Conservation (phyloP, 371 early-diverging fungal genomes). For the Massospora cicadina region DNA sequence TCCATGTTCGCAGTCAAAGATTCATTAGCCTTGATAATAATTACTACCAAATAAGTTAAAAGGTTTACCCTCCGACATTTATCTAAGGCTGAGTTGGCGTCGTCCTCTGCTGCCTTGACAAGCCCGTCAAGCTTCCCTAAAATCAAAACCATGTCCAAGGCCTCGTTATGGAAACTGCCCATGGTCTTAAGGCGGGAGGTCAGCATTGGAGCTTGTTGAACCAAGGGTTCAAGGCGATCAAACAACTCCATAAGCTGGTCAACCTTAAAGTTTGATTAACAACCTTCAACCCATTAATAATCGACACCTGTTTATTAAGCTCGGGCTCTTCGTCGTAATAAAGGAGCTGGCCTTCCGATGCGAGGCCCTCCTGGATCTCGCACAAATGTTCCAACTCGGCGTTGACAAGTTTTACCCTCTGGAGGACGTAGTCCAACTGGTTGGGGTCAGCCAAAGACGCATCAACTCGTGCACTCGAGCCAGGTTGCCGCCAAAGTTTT, state of each 20-base stretch:
- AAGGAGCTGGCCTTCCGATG: neutral
- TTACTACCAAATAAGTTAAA: neutral
- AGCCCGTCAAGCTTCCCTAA: neutral
- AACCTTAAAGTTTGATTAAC: neutral
- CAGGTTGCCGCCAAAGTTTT: slow-evolving; percentile 3
- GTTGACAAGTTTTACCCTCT: neutral
- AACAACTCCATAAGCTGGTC: slow-evolving; percentile 2
- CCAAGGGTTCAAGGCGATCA: neutral
- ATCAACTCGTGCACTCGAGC: slow-evolving; percentile 4
- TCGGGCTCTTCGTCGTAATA: neutral
- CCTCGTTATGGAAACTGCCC: slow-evolving; percentile 5
- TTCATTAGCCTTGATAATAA: neutral
- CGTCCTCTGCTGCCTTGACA: neutral
- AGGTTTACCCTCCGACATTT: neutral
- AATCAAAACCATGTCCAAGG: neutral
- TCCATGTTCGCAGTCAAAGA: neutral
- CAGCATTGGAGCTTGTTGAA: slow-evolving; percentile 1
- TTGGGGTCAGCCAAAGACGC: neutral
- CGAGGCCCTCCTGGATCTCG: neutral
- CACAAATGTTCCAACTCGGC: neutral
- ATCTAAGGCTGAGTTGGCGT: neutral
- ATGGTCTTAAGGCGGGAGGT: neutral
- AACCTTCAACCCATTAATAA: neutral
- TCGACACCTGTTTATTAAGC: neutral
- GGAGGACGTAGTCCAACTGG: neutral